Base-by-base conservation (phyloP, 495 filamentous ascomycete genomes). In the Aspergillus cristatus region DNA sequence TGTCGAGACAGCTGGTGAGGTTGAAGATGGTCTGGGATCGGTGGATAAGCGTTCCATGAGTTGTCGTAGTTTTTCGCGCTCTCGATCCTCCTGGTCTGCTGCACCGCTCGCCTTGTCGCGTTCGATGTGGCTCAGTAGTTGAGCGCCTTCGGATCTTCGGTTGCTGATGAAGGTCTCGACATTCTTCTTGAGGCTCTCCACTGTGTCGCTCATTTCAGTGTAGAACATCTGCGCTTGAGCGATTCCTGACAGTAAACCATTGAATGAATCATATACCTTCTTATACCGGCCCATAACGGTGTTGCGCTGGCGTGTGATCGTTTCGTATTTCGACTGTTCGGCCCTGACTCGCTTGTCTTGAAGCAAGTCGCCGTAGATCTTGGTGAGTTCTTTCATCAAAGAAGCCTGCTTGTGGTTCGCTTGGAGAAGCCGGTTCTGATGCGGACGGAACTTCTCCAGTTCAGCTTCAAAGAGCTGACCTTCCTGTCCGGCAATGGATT, bases 111-210 rank as follows among this genome's bases (percentile, higher is more conserved):
- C 75, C 48, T 79, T 81, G 35, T 82, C 78, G 41, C 79, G 74
- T 60, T 97, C 91, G 40, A 98, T 98, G 45, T 86, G 82, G 45
- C 72, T 75, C 6, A 98, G 70, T 16, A 97, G 70, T 51, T 94
- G 85, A 1, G 88, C 86, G 14, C 91, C 91, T 61, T 98, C 91
- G 1, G 86, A 82, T 32, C 89, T 73, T 24, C 91, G 76, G 51
- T 97, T 98, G 67, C 82, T 90, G 40, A 98, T 90, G 55, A 97
- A 98, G 3, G 82, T 84, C 47, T 96, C 89, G 10, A 97, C 90
- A 50, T 98, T 98, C 69, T 95, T 90, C 41, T 85, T 79, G n/a
- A 97, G 67, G 50, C 84, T 94, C 31, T 95, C 86, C 2, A 93
- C 88, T 1, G 88, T 96, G 35, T 97, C 86, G 47, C 75, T 81